Evolutionary conservation across 148 eudicot genomes (phyloP).

Genomic region (Persicaria maculosa): DNA sequence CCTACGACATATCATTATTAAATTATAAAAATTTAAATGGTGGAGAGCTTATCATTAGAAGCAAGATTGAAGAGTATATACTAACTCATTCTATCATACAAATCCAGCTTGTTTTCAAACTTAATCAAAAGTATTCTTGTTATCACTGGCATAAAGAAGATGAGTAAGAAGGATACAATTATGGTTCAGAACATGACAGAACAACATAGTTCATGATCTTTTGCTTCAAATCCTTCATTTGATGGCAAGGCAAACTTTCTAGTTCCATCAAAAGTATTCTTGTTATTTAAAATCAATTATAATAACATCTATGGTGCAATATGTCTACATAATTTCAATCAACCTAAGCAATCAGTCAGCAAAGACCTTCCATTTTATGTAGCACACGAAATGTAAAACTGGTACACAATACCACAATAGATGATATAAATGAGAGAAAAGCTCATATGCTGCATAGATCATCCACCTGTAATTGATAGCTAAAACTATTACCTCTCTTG

Average conservation of each 20-base stretch:
- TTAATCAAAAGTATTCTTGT: background rate
- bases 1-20: slow-evolving; percentile 26
- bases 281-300: background rate
- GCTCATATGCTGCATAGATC: background rate
- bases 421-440: background rate
- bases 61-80: background rate
- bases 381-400: background rate
- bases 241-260: too few relatives aligned
- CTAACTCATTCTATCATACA: background rate
- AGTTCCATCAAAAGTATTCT: background rate
- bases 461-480: background rate
- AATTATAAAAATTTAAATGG: background rate
- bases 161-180: background rate
- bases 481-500: slow-evolving; percentile 64
- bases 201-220: background rate
- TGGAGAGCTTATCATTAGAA: background rate
- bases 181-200: background rate
- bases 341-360: background rate
- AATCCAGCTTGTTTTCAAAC: background rate
- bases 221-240: background rate
- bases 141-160: background rate
- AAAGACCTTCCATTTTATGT: background rate
- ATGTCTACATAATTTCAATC: too few relatives aligned
- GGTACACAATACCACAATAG: background rate
- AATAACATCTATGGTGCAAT: too few relatives aligned